Evolutionary conservation across 2,329 filamentous ascomycete genomes (phyloP).

Genomic region (Tothia fuscella): DNA sequence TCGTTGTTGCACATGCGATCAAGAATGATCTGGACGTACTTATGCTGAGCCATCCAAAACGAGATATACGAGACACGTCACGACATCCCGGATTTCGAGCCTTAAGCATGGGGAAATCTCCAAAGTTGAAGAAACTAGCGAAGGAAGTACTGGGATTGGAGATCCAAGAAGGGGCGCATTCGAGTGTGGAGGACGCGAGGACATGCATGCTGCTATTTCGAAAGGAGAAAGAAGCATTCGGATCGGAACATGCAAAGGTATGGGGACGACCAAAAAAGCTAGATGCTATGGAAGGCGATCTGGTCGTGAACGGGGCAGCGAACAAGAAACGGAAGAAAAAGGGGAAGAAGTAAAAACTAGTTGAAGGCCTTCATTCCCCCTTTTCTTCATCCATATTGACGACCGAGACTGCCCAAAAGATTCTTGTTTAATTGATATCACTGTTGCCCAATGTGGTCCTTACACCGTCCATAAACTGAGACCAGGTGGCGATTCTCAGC

Average conservation of each 20-base stretch:
- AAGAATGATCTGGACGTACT: slow-evolving; percentile 66
- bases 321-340: slow-evolving; percentile 26
- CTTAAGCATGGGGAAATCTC: slow-evolving; percentile 54
- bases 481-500: too few species aligned
- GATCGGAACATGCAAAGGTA: slow-evolving; percentile 31
- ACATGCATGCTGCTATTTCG: slow-evolving; percentile 84
- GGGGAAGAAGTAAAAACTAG: slow-evolving; percentile 3
- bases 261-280: slow-evolving; percentile 6
- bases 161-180: slow-evolving; percentile 50
- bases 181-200: slow-evolving; percentile 63
- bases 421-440: too few species aligned
- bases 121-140: slow-evolving; percentile 50
- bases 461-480: too few species aligned
- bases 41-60: slow-evolving; percentile 63
- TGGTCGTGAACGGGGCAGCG: slow-evolving; percentile 19
- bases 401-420: too few species aligned
- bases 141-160: slow-evolving; percentile 44
- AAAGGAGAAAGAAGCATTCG: slow-evolving; percentile 72
- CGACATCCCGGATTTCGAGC: slow-evolving; percentile 64
- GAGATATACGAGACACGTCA: slow-evolving; percentile 75
- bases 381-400: too few species aligned
- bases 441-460: too few species aligned
- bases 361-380: not conserved
- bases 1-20: slow-evolving; percentile 75
- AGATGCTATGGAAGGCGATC: slow-evolving; percentile 12